Evolutionary conservation across 495 filamentous ascomycete genomes (phyloP).

Genomic region (Lindgomyces ingoldianus): DNA sequence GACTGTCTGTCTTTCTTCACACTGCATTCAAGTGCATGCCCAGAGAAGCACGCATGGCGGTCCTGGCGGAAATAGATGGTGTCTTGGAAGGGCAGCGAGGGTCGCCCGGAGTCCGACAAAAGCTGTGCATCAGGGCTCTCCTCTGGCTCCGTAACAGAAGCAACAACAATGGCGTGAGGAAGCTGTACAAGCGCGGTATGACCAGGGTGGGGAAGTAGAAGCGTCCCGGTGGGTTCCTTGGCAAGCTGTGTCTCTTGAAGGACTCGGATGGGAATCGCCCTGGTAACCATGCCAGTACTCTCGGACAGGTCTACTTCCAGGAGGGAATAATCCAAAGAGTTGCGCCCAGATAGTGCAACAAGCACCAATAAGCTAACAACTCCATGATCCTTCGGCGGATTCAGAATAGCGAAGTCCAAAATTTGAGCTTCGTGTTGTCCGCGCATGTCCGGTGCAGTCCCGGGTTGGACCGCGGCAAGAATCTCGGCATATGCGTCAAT

Average conservation of each 20-base stretch:
- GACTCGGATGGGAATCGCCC: conserved; percentile 64
- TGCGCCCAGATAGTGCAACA: conserved; percentile 26
- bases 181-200: conserved; percentile 83
- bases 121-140: conserved; percentile 71
- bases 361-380: conserved; percentile 34
- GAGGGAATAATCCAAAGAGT: conserved; percentile 41
- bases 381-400: conserved; percentile 20
- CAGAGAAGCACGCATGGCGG: conserved; percentile 51
- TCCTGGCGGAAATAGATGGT: conserved; percentile 77
- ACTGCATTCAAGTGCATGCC: conserved; percentile 49
- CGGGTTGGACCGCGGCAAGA: conserved; percentile 31
- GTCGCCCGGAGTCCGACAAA: conserved; percentile 59
- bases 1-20: conserved; percentile 53
- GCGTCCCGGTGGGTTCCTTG: conserved; percentile 53
- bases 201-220: conserved; percentile 75
- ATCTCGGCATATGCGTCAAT: conserved; percentile 53
- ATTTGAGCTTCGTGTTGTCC: conserved; percentile 42
- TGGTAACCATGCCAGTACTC: conserved; percentile 15
- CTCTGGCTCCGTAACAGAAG: conserved; percentile 63
- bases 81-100: conserved; percentile 74
- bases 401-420: conserved; percentile 51
- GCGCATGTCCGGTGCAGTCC: conserved; percentile 21
- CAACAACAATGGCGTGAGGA: conserved; percentile 70
- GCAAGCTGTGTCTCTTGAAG: conserved; percentile 54
- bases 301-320: conserved; percentile 45